Base-by-base conservation (phyloP, 164 flowering plant genomes). In the Tetrastigma voinierianum region DNA sequence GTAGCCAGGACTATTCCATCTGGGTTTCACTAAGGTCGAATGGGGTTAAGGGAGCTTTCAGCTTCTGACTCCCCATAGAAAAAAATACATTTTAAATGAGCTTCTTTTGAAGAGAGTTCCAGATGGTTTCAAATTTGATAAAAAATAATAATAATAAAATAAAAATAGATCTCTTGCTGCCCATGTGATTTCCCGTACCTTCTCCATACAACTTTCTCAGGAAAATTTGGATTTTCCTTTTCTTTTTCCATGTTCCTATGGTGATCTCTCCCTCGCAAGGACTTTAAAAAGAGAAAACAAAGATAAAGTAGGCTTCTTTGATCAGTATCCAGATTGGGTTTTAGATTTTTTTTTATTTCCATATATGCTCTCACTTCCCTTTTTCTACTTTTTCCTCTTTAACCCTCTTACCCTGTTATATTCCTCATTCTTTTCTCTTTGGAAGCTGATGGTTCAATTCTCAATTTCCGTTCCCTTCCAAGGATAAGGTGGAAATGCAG, bases 401-500 rank as follows among this genome's bases (percentile, higher is more conserved):
- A 32, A 3, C 40, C 2, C 40, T 32, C 40, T 32, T 32, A 7
- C 40, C 40, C 40, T 32, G 40, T 32, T 32, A 32, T 32, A 32
- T 32, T 32, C 40, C 51, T 15, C 53, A 52, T 17, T 25, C 46
- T 25, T 45, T 24, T 54, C 20, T 52, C 58, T 62, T 53, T 18
- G 46, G 60, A 65, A 60, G 17, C 32, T 72, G 57, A 57, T 59
- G 57, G 61, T 40, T 57, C 15, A 24, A 65, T 18, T 55, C 61
- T 17, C 44, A 52, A 9, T 56, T 17, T 46, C 15, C 19, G 18
- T 52, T 14, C 57, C 46, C 48, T 56, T 75, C 3, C 80, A 73
- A 83, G 83, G 81, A 75, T 69, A 83, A 75, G 79, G 68, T 64
- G 65, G 82, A 81, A 65, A 77, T 76, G 77, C 81, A 69, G 81